phyloP scores from a whole-genome alignment of 2,329 filamentous ascomycete species.

The Achaetomium macrosporum region DNA sequence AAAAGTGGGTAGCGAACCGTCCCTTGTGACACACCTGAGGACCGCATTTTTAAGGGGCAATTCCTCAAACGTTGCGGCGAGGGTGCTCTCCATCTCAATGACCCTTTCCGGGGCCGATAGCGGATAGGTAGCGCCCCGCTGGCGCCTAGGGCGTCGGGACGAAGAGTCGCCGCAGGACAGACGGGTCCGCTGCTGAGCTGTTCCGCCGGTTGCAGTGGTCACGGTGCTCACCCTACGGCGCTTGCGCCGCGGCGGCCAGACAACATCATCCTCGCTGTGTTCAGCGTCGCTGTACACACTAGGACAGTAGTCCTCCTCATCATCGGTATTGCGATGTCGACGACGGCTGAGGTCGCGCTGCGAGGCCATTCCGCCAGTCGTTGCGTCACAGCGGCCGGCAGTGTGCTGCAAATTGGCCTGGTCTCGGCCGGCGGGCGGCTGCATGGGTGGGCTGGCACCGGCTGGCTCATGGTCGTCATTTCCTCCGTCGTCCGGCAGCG shows the following conservation, averaged over 20 bases:
- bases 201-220: constrained; percentile 1
- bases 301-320: constrained; percentile 5
- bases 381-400: too few relatives aligned
- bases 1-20: constrained; percentile 2
- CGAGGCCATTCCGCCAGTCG: not conserved
- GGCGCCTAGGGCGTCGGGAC: constrained; percentile 8
- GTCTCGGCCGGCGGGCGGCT: not conserved
- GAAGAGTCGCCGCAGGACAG: not conserved
- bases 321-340: constrained; percentile 5
- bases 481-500: not conserved
- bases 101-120: constrained; percentile 4
- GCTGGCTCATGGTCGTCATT: not conserved
- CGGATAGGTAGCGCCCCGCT: not conserved
- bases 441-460: not conserved
- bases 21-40: constrained; percentile 5
- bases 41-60: constrained; percentile 3
- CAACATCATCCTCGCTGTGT: constrained; percentile 9
- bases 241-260: not conserved
- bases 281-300: constrained; percentile 6
- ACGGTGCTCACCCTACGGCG: not conserved
- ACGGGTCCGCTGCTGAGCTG: constrained; percentile 6
- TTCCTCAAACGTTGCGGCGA: constrained; percentile 2
- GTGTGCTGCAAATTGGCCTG: constrained; percentile 2
- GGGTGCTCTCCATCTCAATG: constrained; percentile 5
- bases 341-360: constrained; percentile 11